phyloP scores from a whole-genome alignment of 805 yeast species.

The Sugiyamaella valdiviana region DNA sequence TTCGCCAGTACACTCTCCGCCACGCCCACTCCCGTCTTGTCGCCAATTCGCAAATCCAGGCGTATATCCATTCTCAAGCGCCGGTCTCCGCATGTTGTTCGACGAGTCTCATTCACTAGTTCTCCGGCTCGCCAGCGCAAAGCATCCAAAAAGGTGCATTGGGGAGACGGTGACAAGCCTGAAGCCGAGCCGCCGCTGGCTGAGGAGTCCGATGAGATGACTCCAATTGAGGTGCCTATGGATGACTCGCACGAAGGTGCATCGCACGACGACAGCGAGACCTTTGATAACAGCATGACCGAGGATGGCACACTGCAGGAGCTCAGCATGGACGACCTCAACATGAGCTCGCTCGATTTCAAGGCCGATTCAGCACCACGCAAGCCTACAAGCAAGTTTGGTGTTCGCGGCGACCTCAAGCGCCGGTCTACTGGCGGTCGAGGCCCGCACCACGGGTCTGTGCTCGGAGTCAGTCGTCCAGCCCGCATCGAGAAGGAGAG shows the following conservation, averaged over 20 bases:
- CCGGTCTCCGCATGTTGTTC: neutral
- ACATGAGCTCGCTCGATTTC: neutral
- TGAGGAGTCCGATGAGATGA: neutral
- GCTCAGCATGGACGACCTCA: neutral
- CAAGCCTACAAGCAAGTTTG: constrained; percentile 7
- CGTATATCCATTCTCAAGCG: constrained; percentile 8
- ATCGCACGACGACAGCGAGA: neutral
- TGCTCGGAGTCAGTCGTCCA: constrained; percentile 12
- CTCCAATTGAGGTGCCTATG: neutral
- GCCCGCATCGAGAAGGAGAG: constrained; percentile 17
- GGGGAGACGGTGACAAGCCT: constrained; percentile 20
- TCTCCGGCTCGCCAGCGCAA: constrained; percentile 16
- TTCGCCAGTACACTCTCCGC: neutral
- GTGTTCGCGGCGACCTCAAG: constrained; percentile 15
- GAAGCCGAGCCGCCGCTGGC: neutral
- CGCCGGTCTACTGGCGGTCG: constrained; percentile 3
- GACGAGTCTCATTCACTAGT: constrained; percentile 6
- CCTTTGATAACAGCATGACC: no score
- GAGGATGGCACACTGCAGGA: constrained; percentile 2
- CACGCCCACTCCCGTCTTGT: neutral
- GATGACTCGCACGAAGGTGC: neutral
- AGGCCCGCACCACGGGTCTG: constrained; percentile 5
- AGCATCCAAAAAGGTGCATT: constrained; percentile 22
- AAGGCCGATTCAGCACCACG: neutral
- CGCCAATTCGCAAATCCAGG: neutral